Percentiles rank a stretch among this genome's conserved stretches.
Conservation (phyloP, 345 rosid genomes). For the Citrus unshiu region DNA sequence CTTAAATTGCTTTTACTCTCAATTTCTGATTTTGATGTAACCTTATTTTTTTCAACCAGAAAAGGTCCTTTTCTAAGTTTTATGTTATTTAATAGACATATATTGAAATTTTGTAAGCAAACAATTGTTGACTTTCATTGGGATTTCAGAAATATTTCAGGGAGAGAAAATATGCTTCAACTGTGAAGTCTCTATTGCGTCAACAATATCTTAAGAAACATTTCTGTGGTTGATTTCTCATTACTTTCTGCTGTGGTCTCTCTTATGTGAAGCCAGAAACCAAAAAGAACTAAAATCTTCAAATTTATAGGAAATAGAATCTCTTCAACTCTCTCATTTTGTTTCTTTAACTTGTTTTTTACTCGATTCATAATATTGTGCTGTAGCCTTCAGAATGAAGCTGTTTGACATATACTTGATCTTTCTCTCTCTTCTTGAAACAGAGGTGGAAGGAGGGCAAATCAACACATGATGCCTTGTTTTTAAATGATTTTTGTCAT, state of each 20-base stretch:
- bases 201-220: neutral
- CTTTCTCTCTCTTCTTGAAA: neutral
- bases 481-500: neutral
- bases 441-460: neutral
- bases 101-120: neutral
- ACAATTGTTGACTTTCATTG: neutral
- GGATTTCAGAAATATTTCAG: neutral
- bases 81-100: neutral
- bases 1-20: slow-evolving; percentile 1
- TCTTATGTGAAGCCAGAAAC: neutral
- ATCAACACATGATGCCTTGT: neutral
- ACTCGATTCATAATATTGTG: neutral
- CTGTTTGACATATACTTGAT: neutral
- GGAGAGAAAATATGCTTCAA: neutral
- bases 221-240: neutral
- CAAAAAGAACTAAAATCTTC: neutral
- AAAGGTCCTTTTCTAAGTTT: neutral
- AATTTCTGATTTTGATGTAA: neutral
- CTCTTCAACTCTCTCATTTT: neutral
- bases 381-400: neutral
- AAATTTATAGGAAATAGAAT: neutral
- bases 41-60: neutral
- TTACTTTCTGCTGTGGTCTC: too few relatives aligned
- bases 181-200: neutral
- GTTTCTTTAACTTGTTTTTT: too few relatives aligned